Percentiles rank a stretch among this genome's conserved stretches.
Evolutionary conservation across 2,329 filamentous ascomycete genomes (phyloP).

Genomic region (Chaetomium olivaceum): DNA sequence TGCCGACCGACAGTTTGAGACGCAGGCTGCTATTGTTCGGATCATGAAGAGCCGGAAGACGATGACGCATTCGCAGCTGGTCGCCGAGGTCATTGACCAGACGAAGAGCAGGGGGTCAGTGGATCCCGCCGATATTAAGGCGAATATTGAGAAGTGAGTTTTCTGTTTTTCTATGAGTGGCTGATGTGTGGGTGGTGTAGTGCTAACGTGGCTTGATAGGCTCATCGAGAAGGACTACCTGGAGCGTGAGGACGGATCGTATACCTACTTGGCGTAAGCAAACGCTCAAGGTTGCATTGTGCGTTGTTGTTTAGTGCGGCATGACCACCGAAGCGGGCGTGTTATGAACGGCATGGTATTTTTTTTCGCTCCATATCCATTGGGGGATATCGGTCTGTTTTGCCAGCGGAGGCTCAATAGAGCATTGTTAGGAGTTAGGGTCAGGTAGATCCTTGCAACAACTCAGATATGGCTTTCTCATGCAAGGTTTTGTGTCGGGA

Average conservation of each 20-base stretch:
- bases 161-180: neutral
- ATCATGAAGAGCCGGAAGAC: constrained; percentile 95
- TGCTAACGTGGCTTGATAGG: constrained; percentile 45
- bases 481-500: too few species aligned
- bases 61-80: constrained; percentile 82
- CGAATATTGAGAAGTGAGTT: constrained; percentile 88
- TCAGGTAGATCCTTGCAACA: neutral
- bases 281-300: neutral
- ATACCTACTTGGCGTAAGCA: constrained; percentile 63
- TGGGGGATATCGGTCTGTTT: neutral
- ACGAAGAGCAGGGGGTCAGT: constrained; percentile 85
- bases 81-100: constrained; percentile 88
- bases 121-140: constrained; percentile 86
- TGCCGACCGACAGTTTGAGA: constrained; percentile 91
- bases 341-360: neutral
- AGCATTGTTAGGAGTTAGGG: neutral
- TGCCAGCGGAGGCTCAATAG: neutral
- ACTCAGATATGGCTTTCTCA: neutral
- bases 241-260: constrained; percentile 71
- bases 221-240: constrained; percentile 93
- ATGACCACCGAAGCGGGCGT: too few species aligned
- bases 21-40: constrained; percentile 91
- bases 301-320: neutral
- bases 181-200: neutral
- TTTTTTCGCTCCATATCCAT: neutral